Base-by-base conservation (phyloP, 306 rosid genomes). In the Herpetospermum pedunculosum region DNA sequence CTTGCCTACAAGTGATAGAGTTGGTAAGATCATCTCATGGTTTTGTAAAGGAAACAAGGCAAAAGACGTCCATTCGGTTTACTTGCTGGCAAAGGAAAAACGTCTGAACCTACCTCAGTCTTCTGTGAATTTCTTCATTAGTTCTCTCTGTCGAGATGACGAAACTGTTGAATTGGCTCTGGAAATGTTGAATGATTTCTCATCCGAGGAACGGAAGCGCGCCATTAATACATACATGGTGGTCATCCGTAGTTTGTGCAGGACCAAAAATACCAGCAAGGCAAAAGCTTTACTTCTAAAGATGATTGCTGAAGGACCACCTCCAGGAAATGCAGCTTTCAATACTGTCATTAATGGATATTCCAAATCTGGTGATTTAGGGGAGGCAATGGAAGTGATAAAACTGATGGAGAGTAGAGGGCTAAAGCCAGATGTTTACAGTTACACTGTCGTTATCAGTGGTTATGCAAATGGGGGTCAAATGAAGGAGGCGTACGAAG, bases 301-400 rank as follows among this genome's bases (percentile, higher is more conserved):
- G 75, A 93, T 90, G 97, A 79, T 87, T 60, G 77, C 75, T 6
- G 85, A 87, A 19, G 97, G 89, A 25, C 98, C 96, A 0, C 89
- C 90, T 14, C 97, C 97, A 43, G 97, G 97, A 50, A 90, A 86
- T 85, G 88, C 87, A 7, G 88, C 81, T 77, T 93, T 90, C 86
- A 93, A 93, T 77, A 78, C 75, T 9, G 80, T 87, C 32, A 87
- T 91, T 58, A 87, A 83, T 10, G 89, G 81, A 4, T 87, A 78
- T 77, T 79, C 88, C 2, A 85, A 87, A 80, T 83, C 74, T 9
- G 92, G 94, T 19, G 89, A 89, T 48, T 75, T 86, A 79, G 83
- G 48, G 54, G 86, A 85, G 75, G 96, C 96, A 54, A 26, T 86
- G 73, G 85, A 87, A 68, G 80, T 86, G 77, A 50, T 86, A 81